Base-by-base conservation (phyloP, 306 rosid species). In the Sicyos edulis region DNA sequence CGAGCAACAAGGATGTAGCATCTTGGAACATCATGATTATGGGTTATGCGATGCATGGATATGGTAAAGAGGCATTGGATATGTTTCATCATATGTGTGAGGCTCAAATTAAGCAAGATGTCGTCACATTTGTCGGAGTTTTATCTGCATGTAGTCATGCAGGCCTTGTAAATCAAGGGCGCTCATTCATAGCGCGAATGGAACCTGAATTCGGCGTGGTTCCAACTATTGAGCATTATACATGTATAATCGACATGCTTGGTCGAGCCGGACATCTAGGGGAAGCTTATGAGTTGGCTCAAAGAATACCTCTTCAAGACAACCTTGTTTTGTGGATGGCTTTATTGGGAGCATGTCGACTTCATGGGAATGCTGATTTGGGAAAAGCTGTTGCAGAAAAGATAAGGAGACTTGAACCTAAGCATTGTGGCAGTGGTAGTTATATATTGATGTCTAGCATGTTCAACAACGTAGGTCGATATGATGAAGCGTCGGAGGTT, bases 1-100 rank as follows among this genome's bases (percentile, higher is more conserved):
- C 82, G 87, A 78, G 79, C 6, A 78, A 71, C 42, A 90, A 84
- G 78, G 96, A 92, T 71, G 82, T 86, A 52, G 96, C 96, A 17
- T 92, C 98, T 7, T 88, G 96, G 98, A 92, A 92, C 81, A 88
- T 92, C 76, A 78, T 92, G 88, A 83, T 90, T 80, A 84, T 82
- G 74, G 98, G 96, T 67, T 87, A 86, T 75, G 96, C 84, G 70
- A 81, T 84, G 86, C 90, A 88, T 34, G 97, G 98, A 19, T 70
- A 83, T 74, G 89, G 85, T 45, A 58, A 74, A 13, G 85, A 85
- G 79, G 89, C 96, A 22, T 76, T 92, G 58, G 77, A 82, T 77
- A 32, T 71, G 69, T 86, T 90, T 78, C 75, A 77, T 76, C 73
- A 20, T 7, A 83, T 92, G 98, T 66, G 89, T 60, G 64, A 77